Evolutionary conservation across 495 filamentous ascomycete genomes (phyloP).

Genomic region (Aspergillus coremiiformis): DNA sequence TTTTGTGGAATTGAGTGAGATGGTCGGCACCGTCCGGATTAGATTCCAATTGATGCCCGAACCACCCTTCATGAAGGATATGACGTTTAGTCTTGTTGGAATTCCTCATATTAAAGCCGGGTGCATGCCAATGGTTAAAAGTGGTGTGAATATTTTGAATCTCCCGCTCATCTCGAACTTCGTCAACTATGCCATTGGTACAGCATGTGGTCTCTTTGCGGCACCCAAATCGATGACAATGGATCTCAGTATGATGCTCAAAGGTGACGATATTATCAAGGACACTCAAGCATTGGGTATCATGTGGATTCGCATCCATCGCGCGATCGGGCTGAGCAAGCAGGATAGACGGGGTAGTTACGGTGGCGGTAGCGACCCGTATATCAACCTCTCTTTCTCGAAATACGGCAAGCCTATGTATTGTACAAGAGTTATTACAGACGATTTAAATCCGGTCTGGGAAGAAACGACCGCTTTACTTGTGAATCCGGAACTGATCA

Average conservation of each 20-base stretch:
- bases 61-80: constrained; percentile 80
- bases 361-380: constrained; percentile 90
- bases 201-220: constrained; percentile 83
- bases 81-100: constrained; percentile 92
- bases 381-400: constrained; percentile 66
- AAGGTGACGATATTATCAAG: constrained; percentile 85
- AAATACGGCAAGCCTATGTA: constrained; percentile 99
- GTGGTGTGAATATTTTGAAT: constrained; percentile 85
- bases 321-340: constrained; percentile 79
- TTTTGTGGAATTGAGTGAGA: constrained; percentile 75
- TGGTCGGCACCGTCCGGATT: constrained; percentile 80
- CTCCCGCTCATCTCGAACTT: constrained; percentile 91
- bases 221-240: constrained; percentile 94
- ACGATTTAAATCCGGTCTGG: constrained; percentile 91
- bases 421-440: constrained; percentile 88
- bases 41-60: constrained; percentile 80
- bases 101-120: constrained; percentile 80
- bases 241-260: constrained; percentile 81
- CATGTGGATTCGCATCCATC: constrained; percentile 86
- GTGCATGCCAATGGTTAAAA: constrained; percentile 86
- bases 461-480: constrained; percentile 82
- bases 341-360: constrained; percentile 77
- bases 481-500: constrained; percentile 81
- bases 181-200: constrained; percentile 89
- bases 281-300: constrained; percentile 78